Evolutionary conservation across 352 stramenopile genomes (phyloP), one percentile per base, ranked within the genome.

Genomic region (Phytopythium vexans): DNA sequence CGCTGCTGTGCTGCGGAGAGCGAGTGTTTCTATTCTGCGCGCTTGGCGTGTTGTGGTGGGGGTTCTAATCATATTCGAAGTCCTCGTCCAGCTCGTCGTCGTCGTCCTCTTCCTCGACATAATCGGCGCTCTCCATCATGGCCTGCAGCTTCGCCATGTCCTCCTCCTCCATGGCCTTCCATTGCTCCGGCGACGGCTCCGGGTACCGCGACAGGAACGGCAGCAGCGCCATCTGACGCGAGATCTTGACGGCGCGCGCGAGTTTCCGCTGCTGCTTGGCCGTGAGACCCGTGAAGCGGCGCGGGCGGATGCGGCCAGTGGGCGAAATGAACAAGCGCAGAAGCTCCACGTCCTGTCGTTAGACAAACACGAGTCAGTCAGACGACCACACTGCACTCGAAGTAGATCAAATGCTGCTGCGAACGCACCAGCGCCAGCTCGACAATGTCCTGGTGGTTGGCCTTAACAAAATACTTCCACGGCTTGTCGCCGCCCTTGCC

Each of bases 211-310:
- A 90, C 48, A 90, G 62, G 68, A 73, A 91, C 50, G 83, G 83
- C 65, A 93, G 45, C 62, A 93, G 56, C 16, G 71, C 80, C 40
- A 93, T 40, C 49, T 93, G 83, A 51, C 83, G 80, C 52, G 80
- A 88, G 57, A 91, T 72, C 60, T 93, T 93, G 56, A 93, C 69
- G 21, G 74, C 78, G 33, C 77, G 76, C 57, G 80, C 72, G 49
- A 93, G 58, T 66, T 90, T 80, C 39, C 83, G 83, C 68, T 93
- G 83, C 66, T 93, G 80, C 76, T 91, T 91, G 62, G 81, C 83
- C 27, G 75, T 88, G 8, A 93, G 59, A 34, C 83, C 83, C 33
- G 83, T 90, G 58, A 90, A 93, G 34, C 83, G 83, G 51, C 83
- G 83, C 51, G 80, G 83, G 44, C 78, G 75, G 49, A 93, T 93